Evolutionary conservation across 306 rosid genomes (phyloP), one percentile per base, ranked within the genome.

Genomic region (Cotoneaster glaucophyllus): DNA sequence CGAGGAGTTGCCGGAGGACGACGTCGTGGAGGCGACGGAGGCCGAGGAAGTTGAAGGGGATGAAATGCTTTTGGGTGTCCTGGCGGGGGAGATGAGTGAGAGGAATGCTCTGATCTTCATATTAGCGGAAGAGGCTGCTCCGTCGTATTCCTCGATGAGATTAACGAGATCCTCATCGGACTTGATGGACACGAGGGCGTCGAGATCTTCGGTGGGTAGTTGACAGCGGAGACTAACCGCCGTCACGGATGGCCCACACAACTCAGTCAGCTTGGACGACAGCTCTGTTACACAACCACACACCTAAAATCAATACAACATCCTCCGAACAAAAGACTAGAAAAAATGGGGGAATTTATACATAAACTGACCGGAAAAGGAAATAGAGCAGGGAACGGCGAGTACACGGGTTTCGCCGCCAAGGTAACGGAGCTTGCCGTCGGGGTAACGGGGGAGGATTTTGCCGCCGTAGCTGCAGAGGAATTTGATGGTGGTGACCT

Each of bases 401-500:
- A 95, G 89, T 26, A 95, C 92, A 24, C 99, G 99, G 25, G 97
- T 95, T 61, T 90, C 93, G 58, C 99, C 99, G 5, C 99, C 97
- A 63, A 84, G 44, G 13, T 95, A 95, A 66, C 99, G 98, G 86
- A 95, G 97, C 68, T 92, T 90, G 53, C 97, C 91, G 85, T 95
- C 99, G 26, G 99, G 91, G 59, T 90, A 86, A 48, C 99, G 97
- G 43, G 99, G 99, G 67, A 90, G 83, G 85, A 95, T 95, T 83
- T 87, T 92, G 73, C 98, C 99, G 71, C 99, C 91, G 78, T 95
- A 86, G 84, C 98, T 92, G 48, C 89, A 95, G 82, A 95, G 92
- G 86, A 92, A 90, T 74, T 92, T 95, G 74, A 90, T 73, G 54
- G 88, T 80, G 74, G 93, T 78, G 64, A 26, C 53, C 11, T 69